phyloP scores from a whole-genome alignment of 306 rosid species.

The Vigna nakashimae region DNA sequence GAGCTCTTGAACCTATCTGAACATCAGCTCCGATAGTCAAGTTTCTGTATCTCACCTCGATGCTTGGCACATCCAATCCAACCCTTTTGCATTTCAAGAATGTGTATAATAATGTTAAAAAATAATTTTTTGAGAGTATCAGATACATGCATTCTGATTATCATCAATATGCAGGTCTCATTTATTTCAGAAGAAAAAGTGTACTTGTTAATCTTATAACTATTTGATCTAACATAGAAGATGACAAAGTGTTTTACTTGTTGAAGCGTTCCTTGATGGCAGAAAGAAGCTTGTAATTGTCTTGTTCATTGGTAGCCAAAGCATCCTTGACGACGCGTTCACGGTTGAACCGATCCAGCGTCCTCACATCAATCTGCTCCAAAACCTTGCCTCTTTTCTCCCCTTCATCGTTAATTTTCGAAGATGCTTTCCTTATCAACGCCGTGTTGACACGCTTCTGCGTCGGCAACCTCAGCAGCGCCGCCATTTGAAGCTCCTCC shows the following conservation, averaged over 20 bases:
- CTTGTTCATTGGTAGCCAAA: constrained; percentile 78
- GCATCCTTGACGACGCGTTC: constrained; percentile 72
- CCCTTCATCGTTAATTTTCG: neutral
- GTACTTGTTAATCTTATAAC: no score
- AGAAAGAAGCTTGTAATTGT: constrained; percentile 68
- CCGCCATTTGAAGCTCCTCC: constrained; percentile 76
- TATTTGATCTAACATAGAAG: neutral
- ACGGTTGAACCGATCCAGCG: constrained; percentile 58
- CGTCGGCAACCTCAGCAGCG: constrained; percentile 66
- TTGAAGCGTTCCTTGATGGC: constrained; percentile 78
- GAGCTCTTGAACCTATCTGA: constrained; percentile 71
- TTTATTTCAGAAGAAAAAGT: no score
- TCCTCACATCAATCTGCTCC: constrained; percentile 67
- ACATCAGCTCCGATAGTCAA: constrained; percentile 68
- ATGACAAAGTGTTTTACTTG: constrained; percentile 26
- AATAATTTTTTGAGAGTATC: neutral
- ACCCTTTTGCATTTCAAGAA: constrained; percentile 53
- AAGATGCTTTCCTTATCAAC: constrained; percentile 41
- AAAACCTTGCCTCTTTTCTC: neutral
- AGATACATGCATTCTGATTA: no score
- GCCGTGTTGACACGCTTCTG: constrained; percentile 53
- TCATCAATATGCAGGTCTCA: no score
- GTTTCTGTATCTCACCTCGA: constrained; percentile 70
- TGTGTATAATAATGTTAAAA: neutral
- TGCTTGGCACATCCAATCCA: constrained; percentile 66